Conservation (phyloP, 2,329 filamentous ascomycete genomes). For the Ophiostoma ulmi region DNA sequence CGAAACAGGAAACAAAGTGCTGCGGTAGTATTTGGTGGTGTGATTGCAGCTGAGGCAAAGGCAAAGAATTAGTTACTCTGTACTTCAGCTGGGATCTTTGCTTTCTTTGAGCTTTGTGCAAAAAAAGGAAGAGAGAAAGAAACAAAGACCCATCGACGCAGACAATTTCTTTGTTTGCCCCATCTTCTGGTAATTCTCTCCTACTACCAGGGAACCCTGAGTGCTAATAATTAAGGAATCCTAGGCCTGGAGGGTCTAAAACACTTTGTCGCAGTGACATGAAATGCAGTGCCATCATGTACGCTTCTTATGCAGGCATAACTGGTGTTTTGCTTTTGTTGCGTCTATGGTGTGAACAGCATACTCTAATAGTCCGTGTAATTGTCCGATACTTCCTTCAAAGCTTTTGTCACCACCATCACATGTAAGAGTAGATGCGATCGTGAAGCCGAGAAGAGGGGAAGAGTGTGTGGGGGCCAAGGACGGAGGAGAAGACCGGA, state of each 20-base stretch:
- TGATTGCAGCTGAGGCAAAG: not conserved
- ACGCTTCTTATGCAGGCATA: too few relatives aligned
- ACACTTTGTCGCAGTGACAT: not conserved
- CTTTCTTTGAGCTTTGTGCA: not conserved
- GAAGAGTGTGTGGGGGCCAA: not conserved
- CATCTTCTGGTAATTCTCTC: not conserved
- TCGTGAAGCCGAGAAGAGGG: constrained; percentile 5
- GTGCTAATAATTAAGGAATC: not conserved
- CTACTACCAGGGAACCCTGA: not conserved
- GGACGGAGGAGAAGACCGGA: not conserved
- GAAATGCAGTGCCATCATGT: not conserved
- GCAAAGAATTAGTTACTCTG: not conserved
- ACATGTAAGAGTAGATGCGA: not conserved
- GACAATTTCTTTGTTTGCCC: not conserved
- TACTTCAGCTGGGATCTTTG: not conserved
- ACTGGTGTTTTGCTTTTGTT: too few relatives aligned
- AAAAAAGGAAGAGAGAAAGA: not conserved
- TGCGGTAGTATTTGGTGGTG: not conserved
- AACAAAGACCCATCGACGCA: not conserved
- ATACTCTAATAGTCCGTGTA: not conserved
- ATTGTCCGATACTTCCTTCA: not conserved
- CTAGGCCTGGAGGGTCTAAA: not conserved
- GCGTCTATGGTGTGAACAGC: not conserved
- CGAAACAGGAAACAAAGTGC: not conserved
- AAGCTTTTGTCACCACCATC: not conserved